These are phyloP conservation scores for Pseudogymnoascus pannorum DNA, from an alignment of 2,329 filamentous ascomycete genomes.

Conservation along the genomic window DNA sequence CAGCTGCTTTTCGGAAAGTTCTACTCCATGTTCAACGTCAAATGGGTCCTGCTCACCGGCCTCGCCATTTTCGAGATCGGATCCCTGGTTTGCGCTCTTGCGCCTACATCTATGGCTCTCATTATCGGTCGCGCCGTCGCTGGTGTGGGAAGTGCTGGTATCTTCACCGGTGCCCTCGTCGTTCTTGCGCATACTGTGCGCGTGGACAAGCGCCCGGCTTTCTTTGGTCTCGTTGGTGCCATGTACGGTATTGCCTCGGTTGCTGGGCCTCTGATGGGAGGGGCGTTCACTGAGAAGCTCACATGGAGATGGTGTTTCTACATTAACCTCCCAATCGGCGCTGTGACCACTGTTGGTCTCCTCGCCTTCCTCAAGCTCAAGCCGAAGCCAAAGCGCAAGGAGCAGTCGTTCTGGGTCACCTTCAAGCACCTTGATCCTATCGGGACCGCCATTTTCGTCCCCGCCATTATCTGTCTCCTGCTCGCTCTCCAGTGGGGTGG, in stretches of 20 bases:
- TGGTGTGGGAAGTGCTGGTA: constrained; percentile 24
- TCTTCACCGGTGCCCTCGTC: constrained; percentile 26
- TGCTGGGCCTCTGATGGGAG: constrained; percentile 30
- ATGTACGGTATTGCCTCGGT: constrained; percentile 23
- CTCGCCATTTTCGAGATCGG: constrained; percentile 28
- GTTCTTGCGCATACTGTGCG: constrained; percentile 24
- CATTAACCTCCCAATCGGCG: constrained; percentile 35
- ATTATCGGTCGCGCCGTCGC: constrained; percentile 28
- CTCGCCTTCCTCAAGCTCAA: constrained; percentile 34
- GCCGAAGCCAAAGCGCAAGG: constrained; percentile 17
- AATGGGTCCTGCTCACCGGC: constrained; percentile 22
- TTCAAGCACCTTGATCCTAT: constrained; percentile 30
- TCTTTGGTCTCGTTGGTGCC: constrained; percentile 19
- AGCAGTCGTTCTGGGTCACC: constrained; percentile 36
- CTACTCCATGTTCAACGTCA: constrained; percentile 26
- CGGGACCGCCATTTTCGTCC: constrained; percentile 26
- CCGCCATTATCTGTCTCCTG: constrained; percentile 30
- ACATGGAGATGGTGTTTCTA: constrained; percentile 30
- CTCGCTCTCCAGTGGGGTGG: constrained; percentile 32
- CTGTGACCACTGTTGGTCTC: constrained; percentile 28
- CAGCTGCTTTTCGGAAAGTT: constrained; percentile 22
- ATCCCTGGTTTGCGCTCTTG: constrained; percentile 25
- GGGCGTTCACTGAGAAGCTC: constrained; percentile 33
- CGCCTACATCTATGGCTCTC: constrained; percentile 25
- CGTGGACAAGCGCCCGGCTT: constrained; percentile 17